A percentile compares a stretch with the other conserved stretches of the same genome.
Evolutionary conservation across 164 flowering plant genomes (phyloP).

Genomic region (Taxillus chinensis): DNA sequence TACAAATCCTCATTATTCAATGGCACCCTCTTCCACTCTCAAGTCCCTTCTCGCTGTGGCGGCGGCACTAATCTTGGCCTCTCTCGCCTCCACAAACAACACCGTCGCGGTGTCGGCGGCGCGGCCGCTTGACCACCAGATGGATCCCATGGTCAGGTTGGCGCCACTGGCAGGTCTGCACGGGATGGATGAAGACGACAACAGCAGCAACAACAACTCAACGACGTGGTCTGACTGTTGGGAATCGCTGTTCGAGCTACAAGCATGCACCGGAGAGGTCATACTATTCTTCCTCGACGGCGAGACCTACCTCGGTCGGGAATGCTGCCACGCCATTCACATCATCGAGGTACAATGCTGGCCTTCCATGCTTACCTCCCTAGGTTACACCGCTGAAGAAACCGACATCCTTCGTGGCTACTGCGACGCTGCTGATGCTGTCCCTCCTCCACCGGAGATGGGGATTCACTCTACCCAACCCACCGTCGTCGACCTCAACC

Average conservation of each 20-base stretch:
- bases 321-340: neutral
- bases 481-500: too few species aligned
- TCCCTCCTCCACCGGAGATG: too few species aligned
- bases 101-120: neutral
- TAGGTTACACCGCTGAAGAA: neutral
- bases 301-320: neutral
- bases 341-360: neutral
- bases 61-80: too few species aligned
- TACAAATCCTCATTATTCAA: too few species aligned
- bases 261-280: neutral
- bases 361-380: neutral
- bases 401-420: neutral
- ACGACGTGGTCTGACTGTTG: neutral
- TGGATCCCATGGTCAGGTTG: neutral
- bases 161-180: neutral
- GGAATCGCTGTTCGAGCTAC: neutral
- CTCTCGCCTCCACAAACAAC: too few species aligned
- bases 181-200: neutral
- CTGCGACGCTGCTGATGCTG: neutral
- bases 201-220: too few species aligned
- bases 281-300: neutral
- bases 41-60: too few species aligned
- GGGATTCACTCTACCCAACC: too few species aligned
- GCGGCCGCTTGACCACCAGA: neutral
- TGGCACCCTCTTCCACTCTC: too few species aligned